phyloP scores from a whole-genome alignment of 1,284 basidiomycete genomes.

The Quambalaria eucalypti region DNA sequence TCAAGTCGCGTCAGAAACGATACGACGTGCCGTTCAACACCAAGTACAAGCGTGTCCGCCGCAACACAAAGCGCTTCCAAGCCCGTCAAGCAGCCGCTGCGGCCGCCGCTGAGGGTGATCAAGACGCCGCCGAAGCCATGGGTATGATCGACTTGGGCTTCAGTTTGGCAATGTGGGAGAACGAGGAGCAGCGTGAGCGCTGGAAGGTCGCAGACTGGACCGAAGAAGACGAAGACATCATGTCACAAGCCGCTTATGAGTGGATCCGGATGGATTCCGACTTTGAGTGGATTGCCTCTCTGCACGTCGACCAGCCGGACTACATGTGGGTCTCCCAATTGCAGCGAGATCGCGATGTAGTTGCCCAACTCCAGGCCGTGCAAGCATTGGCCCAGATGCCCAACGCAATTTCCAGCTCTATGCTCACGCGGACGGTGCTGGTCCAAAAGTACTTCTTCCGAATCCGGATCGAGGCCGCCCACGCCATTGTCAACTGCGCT shows the following conservation, averaged over 20 bases:
- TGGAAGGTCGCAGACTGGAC: slow-evolving; percentile 92
- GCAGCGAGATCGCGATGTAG: slow-evolving; percentile 92
- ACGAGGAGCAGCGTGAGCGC: slow-evolving; percentile 64
- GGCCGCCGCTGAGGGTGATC: slow-evolving; percentile 64
- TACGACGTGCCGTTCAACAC: slow-evolving; percentile 98
- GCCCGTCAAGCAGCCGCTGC: slow-evolving; percentile 87
- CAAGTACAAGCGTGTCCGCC: slow-evolving; percentile 94
- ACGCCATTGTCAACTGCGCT: slow-evolving; percentile 80
- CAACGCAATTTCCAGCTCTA: slow-evolving; percentile 78
- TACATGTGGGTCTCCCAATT: slow-evolving; percentile 99
- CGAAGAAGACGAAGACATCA: slow-evolving; percentile 84
- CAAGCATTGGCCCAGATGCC: slow-evolving; percentile 63
- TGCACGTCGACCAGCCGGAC: slow-evolving; percentile 89
- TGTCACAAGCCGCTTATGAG: slow-evolving; percentile 80
- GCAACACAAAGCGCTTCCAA: slow-evolving; percentile 87
- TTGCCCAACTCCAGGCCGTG: slow-evolving; percentile 55
- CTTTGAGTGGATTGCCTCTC: slow-evolving; percentile 90
- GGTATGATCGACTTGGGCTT: slow-evolving; percentile 91
- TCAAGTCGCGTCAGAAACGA: slow-evolving; percentile 73
- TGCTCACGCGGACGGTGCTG: slow-evolving; percentile 81
- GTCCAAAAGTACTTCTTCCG: slow-evolving; percentile 94
- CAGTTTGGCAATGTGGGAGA: slow-evolving; percentile 87
- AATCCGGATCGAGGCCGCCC: slow-evolving; percentile 88
- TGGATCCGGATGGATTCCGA: slow-evolving; percentile 99
- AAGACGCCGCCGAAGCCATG: slow-evolving; percentile 77